Base-by-base conservation (phyloP, 169 alveolate species). In the Plasmodium berghei region DNA sequence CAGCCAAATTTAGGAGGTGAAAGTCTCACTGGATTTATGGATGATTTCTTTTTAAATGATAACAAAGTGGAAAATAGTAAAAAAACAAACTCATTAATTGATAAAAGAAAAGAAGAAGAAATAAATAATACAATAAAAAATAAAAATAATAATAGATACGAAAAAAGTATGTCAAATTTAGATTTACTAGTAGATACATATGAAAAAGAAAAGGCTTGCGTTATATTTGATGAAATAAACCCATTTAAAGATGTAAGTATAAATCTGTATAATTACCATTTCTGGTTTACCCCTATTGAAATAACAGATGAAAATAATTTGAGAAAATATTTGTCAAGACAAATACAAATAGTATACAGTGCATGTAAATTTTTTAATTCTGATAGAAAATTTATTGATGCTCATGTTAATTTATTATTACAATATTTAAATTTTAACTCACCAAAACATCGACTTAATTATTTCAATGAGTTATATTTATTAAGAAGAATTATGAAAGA, bases 261-360 rank as follows among this genome's bases (percentile, higher is more conserved):
- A 59, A 86, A 86, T 72, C 14, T 86, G n/a, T 86, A 86, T 22
- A 86, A 86, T 20, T 86, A 86, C 59, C 54, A 48, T 62, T 86
- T 86, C 42, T 86, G 91, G 91, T 86, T 86, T 72, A 86, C 91
- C 5, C 91, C 91, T n/a, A 71, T 86, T 9, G 91, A 86, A 71
- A 86, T 86, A 45, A 70, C 87, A 8, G 91, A 86, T 54, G 52
- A 40, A 18, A 86, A 86, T 62, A 86, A 86, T 71, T 54, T 86
- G 55, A 86, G 91, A 66, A 86, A 86, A 54, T 86, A 86, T 61
- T 9, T 86, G 9, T 86, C 91, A n/a, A 69, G 91, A 54, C 91
- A 86, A 71, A 71, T 58, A 70, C 91, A 86, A 59, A 86, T 72
- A 12, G 87, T 72, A 9, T 86, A 86, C 59, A 86, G 91, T 52